Base-by-base conservation (phyloP, 179 eudicot species). In the Dionaea muscipula region DNA sequence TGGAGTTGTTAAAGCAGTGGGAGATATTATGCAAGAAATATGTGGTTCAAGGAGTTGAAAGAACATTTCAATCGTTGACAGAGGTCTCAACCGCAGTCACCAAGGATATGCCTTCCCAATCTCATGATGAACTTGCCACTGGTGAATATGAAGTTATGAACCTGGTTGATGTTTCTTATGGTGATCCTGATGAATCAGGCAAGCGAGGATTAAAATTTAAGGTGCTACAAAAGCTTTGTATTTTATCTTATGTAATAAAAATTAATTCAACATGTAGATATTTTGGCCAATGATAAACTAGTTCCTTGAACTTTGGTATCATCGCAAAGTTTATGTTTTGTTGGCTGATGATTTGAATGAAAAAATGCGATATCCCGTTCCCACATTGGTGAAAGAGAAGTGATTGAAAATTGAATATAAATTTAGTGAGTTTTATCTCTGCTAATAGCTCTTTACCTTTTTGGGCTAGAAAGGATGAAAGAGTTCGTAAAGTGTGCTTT, bases 1-100 rank as follows among this genome's bases (percentile, higher is more conserved):
- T 91, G 40, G 82, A 82, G 63, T 70, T 91, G 41, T 53, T 91
- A 71, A 91, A 73, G 75, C 76, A 71, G 59, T 91, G 98, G 98
- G 89, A 84, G 60, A 75, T 65, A 47, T 79, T 91, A 53, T 87
- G 96, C 67, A 77, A 79, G 43, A 37, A 54, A 26, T 72, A 73
- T 69, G 83, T 70, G 39, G 47, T 47, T 16, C 61, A 59, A 61
- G 68, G 74, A 69, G 51, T 60, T 24, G 53, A 66, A 69, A 63
- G 18, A 24, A 27, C 18, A 17, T 22, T 16, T 15, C 6, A 26
- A 4, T 25, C 53, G 2, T 24, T 12, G 51, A 62, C 75, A 64
- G 40, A 66, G 66, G 37, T 49, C 24, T 17, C 22, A 16, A 49
- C 18, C 15, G 50, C 36, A 33, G 37, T 57, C 36, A 26, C 16